Conservation (phyloP, 805 yeast genomes). For the Tetrapisispora phaffii region DNA sequence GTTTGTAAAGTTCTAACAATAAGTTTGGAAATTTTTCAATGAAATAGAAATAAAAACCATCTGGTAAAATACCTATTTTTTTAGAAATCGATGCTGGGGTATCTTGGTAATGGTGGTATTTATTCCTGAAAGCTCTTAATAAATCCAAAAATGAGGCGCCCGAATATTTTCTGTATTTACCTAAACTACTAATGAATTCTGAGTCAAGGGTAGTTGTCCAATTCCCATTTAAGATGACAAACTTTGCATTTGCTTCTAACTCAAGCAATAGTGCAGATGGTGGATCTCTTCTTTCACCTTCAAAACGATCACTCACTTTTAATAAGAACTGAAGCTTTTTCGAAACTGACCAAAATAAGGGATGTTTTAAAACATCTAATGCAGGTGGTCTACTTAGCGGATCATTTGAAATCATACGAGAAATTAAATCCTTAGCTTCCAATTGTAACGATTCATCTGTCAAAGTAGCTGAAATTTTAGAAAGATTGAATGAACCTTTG, state of each 20-base stretch:
- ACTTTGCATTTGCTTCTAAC: constrained; percentile 43
- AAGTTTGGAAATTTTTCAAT: constrained; percentile 65
- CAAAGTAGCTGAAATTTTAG: constrained; percentile 28
- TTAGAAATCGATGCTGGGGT: constrained; percentile 56
- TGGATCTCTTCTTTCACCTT: constrained; percentile 72
- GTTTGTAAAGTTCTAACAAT: constrained; percentile 61
- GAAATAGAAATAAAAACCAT: constrained; percentile 75
- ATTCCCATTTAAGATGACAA: constrained; percentile 50
- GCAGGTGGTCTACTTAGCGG: constrained; percentile 71
- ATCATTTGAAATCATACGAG: constrained; percentile 57
- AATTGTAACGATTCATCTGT: constrained; percentile 23
- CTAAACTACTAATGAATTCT: constrained; percentile 71
- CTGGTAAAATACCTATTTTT: constrained; percentile 71
- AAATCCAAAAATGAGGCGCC: constrained; percentile 73
- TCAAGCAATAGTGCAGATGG: constrained; percentile 49
- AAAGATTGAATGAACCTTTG: constrained; percentile 48
- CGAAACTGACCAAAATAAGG: constrained; percentile 72
- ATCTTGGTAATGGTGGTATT: constrained; percentile 90
- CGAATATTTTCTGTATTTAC: constrained; percentile 83
- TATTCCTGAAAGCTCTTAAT: constrained; percentile 81
- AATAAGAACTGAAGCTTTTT: constrained; percentile 75
- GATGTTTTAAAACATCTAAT: constrained; percentile 60
- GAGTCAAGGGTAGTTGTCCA: constrained; percentile 72
- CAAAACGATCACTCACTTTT: constrained; percentile 85
- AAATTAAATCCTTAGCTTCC: constrained; percentile 67